These are phyloP conservation scores for Auxenochlorella pyrenoidosa DNA, from an alignment of 139 green algal species.

Conservation along the genomic window DNA sequence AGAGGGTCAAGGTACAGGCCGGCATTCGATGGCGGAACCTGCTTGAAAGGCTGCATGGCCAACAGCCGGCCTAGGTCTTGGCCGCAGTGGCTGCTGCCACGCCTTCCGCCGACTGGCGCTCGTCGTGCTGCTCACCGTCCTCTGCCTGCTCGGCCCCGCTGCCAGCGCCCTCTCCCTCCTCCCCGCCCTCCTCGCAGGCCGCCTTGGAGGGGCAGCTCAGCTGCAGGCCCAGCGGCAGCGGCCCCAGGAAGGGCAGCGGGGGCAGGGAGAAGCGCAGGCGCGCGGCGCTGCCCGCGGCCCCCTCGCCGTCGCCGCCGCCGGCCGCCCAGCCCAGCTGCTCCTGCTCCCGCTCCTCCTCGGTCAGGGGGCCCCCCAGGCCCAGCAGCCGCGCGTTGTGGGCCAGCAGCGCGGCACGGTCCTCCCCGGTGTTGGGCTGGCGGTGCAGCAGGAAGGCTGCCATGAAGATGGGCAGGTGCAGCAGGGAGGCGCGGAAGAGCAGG, in stretches of 20 bases:
- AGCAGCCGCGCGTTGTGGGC: conserved; percentile 33
- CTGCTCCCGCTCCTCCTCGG: not conserved
- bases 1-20: no score
- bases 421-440: conserved; percentile 52
- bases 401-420: conserved; percentile 38
- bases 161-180: not conserved
- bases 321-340: not conserved
- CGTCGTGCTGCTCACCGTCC: not conserved
- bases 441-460: conserved; percentile 88
- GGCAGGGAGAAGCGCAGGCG: not conserved
- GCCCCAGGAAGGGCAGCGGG: conserved; percentile 17
- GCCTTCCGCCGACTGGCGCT: not conserved
- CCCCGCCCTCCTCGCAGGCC: conserved; percentile 10
- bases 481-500: conserved; percentile 85
- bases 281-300: not conserved
- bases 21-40: no score
- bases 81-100: not conserved
- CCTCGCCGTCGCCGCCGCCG: not conserved
- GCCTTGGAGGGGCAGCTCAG: conserved; percentile 44
- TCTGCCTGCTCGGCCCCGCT: not conserved
- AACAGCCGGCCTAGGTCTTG: no score
- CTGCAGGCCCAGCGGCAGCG: conserved; percentile 32
- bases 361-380: conserved; percentile 12
- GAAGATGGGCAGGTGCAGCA: conserved; percentile 93
- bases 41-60: no score